phyloP scores from a whole-genome alignment of 225 moss, liverwort and hornwort species.

The Asterella californica region DNA sequence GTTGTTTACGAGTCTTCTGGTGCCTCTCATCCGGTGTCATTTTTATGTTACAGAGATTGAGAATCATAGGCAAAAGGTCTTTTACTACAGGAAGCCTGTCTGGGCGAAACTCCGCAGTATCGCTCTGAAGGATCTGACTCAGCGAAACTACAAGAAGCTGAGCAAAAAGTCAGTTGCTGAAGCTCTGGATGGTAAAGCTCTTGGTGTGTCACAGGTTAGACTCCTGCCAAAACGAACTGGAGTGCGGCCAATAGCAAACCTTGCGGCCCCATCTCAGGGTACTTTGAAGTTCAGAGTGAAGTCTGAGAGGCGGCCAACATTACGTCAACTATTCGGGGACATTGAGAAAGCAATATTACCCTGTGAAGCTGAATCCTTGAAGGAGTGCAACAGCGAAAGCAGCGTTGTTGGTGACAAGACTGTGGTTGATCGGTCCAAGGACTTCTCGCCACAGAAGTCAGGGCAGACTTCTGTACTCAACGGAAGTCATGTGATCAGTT shows the following conservation, averaged over 20 bases:
- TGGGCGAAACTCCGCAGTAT: slow-evolving; percentile 79
- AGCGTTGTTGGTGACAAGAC: neutral
- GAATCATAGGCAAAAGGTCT: slow-evolving; percentile 74
- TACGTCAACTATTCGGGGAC: slow-evolving; percentile 26
- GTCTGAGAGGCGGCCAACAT: slow-evolving; percentile 10
- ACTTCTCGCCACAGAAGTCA: neutral
- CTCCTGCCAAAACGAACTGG: slow-evolving; percentile 78
- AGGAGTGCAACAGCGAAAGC: neutral
- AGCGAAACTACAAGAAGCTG: slow-evolving; percentile 57
- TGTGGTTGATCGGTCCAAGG: neutral
- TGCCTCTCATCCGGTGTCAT: slow-evolving; percentile 76
- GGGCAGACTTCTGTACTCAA: neutral
- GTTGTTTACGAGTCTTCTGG: slow-evolving; percentile 65
- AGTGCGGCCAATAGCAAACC: slow-evolving; percentile 86
- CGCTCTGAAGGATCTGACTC: slow-evolving; percentile 62
- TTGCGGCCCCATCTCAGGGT: slow-evolving; percentile 73
- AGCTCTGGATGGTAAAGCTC: slow-evolving; percentile 51
- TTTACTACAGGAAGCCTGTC: slow-evolving; percentile 92
- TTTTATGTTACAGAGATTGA: slow-evolving; percentile 96
- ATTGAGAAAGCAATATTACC: slow-evolving; percentile 20
- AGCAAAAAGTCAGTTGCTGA: slow-evolving; percentile 53
- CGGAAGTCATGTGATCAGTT: neutral
- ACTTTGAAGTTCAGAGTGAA: slow-evolving; percentile 45
- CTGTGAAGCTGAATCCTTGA: neutral
- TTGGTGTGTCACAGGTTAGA: slow-evolving; percentile 85